phyloP scores from a whole-genome alignment of 352 stramenopile species.

The Thalassiosira sp. region DNA sequence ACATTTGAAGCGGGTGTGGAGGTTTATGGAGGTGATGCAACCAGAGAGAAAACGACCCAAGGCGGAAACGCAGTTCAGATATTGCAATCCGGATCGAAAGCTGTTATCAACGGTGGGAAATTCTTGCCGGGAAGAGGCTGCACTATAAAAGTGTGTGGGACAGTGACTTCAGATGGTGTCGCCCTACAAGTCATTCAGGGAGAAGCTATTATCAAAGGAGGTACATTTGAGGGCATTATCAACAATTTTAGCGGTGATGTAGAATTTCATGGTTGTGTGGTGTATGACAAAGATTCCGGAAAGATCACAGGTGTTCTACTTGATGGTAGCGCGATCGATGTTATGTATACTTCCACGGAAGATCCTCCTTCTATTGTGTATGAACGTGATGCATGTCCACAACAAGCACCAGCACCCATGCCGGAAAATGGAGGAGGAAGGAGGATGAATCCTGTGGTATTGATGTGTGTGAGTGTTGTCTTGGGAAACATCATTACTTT shows the following conservation, averaged over 20 bases:
- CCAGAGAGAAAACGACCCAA: conserved; percentile 21
- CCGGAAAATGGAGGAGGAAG: conserved; percentile 3
- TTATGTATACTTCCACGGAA: conserved; percentile 13
- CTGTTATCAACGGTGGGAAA: conserved; percentile 22
- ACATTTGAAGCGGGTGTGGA: conserved; percentile 25
- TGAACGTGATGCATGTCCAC: conserved; percentile 3
- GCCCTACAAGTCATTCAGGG: conserved; percentile 26
- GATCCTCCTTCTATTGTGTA: conserved; percentile 21
- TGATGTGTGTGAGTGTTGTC: not conserved
- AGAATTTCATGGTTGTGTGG: conserved; percentile 40
- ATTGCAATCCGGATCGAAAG: conserved; percentile 25
- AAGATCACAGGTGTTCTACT: conserved; percentile 32
- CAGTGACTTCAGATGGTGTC: conserved; percentile 17
- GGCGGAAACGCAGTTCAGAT: conserved; percentile 39
- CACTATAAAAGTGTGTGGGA: conserved; percentile 26
- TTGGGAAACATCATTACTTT: not conserved
- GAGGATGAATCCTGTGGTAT: not conserved
- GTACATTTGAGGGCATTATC: conserved; percentile 26
- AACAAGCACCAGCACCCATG: not conserved
- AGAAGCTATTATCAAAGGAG: conserved; percentile 29
- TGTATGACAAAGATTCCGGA: conserved; percentile 12
- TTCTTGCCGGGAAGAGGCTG: conserved; percentile 26
- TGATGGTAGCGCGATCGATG: conserved; percentile 33
- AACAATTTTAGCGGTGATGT: conserved; percentile 22
- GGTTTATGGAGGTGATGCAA: conserved; percentile 35